A percentile compares a stretch with the other conserved stretches of the same genome.
Conservation (phyloP, 2,329 filamentous ascomycete species). For the Paraphoma chrysanthemicola region DNA sequence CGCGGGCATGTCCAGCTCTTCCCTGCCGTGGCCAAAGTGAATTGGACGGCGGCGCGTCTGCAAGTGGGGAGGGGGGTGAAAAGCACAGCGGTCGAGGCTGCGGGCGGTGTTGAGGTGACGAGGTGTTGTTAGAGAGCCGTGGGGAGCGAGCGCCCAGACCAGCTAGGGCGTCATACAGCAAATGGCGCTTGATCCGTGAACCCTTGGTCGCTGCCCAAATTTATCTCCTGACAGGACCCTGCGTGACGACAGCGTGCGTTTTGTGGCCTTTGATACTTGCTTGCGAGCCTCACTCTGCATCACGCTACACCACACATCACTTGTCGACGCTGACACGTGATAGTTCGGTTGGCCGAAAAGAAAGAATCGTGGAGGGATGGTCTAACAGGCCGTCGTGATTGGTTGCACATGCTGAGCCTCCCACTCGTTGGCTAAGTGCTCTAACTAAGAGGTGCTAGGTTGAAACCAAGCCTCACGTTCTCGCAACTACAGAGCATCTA, state of each 20-base stretch:
- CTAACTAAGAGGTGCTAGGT: conserved; percentile 2
- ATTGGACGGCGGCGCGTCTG: conserved; percentile 51
- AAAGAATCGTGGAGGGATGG: conserved; percentile 9
- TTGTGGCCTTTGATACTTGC: background rate
- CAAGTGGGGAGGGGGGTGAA: conserved; percentile 6
- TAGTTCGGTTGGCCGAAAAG: background rate
- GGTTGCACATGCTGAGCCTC: background rate
- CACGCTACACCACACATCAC: background rate
- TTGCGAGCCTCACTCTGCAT: background rate
- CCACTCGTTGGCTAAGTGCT: background rate
- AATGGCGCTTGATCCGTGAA: conserved; percentile 21
- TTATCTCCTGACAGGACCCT: conserved; percentile 9
- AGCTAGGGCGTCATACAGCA: conserved; percentile 29
- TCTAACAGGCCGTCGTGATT: conserved; percentile 7
- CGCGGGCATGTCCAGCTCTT: conserved; percentile 34
- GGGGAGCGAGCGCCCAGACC: conserved; percentile 35
- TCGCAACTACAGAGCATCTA: background rate
- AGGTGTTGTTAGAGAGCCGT: conserved; percentile 28
- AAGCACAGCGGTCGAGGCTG: conserved; percentile 15
- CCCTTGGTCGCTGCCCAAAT: conserved; percentile 24
- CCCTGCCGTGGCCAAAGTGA: conserved; percentile 52
- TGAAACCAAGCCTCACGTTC: background rate
- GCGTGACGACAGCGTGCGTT: conserved; percentile 13
- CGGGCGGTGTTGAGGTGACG: conserved; percentile 33
- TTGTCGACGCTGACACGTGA: background rate